phyloP scores from a whole-genome alignment of 192 early-diverging fungal genomes.

The Podochytrium sp. region DNA sequence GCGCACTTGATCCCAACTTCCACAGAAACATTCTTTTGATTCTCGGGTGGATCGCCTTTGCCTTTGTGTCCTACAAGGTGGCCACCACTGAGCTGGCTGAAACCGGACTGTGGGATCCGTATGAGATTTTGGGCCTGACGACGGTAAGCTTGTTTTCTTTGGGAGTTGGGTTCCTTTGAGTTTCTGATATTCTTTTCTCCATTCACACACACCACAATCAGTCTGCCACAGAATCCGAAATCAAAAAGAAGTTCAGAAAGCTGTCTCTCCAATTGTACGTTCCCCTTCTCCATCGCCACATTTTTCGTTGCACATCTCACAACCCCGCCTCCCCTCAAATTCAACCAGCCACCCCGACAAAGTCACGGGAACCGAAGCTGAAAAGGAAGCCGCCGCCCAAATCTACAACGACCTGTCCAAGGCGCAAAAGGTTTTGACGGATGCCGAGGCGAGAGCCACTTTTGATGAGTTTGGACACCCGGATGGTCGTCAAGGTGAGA shows the following conservation, averaged over 20 bases:
- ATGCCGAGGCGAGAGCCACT: slow-evolving; percentile 85
- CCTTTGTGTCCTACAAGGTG: slow-evolving; percentile 65
- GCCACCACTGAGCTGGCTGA: slow-evolving; percentile 68
- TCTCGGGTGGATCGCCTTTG: slow-evolving; percentile 72
- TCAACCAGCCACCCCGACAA: slow-evolving; percentile 47
- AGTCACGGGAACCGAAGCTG: slow-evolving; percentile 76
- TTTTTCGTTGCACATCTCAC: neutral
- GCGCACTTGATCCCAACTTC: neutral
- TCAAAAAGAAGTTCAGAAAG: slow-evolving; percentile 74
- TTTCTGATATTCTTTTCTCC: neutral
- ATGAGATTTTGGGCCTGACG: slow-evolving; percentile 82
- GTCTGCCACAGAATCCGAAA: slow-evolving; percentile 52
- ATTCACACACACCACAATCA: too few species aligned
- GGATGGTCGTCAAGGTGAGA: slow-evolving; percentile 84
- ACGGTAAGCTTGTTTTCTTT: slow-evolving; percentile 48
- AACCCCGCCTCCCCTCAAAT: neutral
- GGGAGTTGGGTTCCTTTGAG: neutral
- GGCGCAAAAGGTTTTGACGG: slow-evolving; percentile 94
- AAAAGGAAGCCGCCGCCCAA: slow-evolving; percentile 70
- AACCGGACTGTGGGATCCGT: slow-evolving; percentile 88
- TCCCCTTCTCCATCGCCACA: neutral
- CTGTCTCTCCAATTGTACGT: slow-evolving; percentile 63
- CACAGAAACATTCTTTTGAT: slow-evolving; percentile 43
- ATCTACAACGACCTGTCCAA: slow-evolving; percentile 88
- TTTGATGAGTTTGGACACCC: slow-evolving; percentile 97